Percentiles rank a stretch among this genome's conserved stretches.
phyloP scores from a whole-genome alignment of 2,329 filamentous ascomycete genomes.

The Tolypocladium guangdongense region DNA sequence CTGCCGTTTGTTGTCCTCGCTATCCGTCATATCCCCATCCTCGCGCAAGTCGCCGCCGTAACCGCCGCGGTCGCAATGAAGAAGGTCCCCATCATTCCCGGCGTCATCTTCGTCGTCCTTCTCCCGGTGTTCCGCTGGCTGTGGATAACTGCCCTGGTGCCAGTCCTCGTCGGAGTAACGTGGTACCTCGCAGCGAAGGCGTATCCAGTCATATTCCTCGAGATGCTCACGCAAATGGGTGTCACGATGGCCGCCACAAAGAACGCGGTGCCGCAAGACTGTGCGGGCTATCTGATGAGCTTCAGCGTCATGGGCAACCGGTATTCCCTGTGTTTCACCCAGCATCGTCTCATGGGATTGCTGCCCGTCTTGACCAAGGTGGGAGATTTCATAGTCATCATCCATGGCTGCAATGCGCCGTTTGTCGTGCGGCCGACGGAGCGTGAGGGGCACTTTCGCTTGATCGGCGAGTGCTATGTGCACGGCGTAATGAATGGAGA shows the following conservation, averaged over 20 bases:
- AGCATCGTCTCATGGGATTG: conserved; percentile 1
- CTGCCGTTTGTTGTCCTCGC: background rate
- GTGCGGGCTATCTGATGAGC: background rate
- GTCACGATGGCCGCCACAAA: background rate
- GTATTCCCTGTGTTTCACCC: conserved; percentile 2
- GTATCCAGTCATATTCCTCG: background rate
- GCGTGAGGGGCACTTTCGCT: conserved; percentile 1
- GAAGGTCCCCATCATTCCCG: background rate
- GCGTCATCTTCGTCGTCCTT: background rate
- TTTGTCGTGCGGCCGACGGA: conserved; percentile 3
- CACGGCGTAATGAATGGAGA: conserved; percentile 8
- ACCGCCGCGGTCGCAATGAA: background rate
- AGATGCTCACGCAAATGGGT: conserved; percentile 1
- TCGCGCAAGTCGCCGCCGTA: background rate
- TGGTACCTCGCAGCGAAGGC: background rate
- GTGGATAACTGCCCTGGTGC: background rate
- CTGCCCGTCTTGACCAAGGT: conserved; percentile 2
- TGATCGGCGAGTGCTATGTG: conserved; percentile 6
- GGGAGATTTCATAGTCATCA: conserved; percentile 3
- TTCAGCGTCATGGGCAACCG: background rate
- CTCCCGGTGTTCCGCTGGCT: conserved; percentile 4
- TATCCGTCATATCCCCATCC: conserved; percentile 2
- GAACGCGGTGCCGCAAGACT: conserved; percentile 1
- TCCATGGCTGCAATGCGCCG: conserved; percentile 6
- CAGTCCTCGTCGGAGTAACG: background rate